Percentiles rank a stretch among this genome's conserved stretches.
Conservation (phyloP, 108 stramenopile genomes). For the Cylindrotheca closterium region DNA sequence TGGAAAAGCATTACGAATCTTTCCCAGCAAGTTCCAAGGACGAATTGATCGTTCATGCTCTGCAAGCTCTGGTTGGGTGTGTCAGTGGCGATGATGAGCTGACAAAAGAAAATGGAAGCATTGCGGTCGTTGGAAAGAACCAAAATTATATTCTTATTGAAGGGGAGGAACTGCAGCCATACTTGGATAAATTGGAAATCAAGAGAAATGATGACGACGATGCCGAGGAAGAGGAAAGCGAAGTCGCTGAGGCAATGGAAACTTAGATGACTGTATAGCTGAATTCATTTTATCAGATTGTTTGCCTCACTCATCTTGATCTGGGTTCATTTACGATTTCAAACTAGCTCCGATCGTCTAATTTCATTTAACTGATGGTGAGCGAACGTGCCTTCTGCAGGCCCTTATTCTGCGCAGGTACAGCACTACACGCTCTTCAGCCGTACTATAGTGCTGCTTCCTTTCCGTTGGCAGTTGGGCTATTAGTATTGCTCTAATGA, state of each 20-base stretch:
- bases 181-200: conserved; percentile 82
- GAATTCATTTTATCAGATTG: too few relatives aligned
- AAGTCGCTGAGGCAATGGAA: conserved; percentile 44
- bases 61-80: conserved; percentile 93
- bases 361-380: too few relatives aligned
- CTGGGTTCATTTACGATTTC: too few relatives aligned
- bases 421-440: too few relatives aligned
- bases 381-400: too few relatives aligned
- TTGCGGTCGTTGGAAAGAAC: conserved; percentile 81
- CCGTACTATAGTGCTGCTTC: too few relatives aligned
- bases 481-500: too few relatives aligned
- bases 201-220: conserved; percentile 67
- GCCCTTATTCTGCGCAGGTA: too few relatives aligned
- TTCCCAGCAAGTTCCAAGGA: conserved; percentile 63
- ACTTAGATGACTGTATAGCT: too few relatives aligned
- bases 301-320: too few relatives aligned
- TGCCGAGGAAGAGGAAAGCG: conserved; percentile 54
- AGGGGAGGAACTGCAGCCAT: conserved; percentile 80
- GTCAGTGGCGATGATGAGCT: conserved; percentile 90
- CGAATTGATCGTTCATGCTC: conserved; percentile 94
- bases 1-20: conserved; percentile 90
- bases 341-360: too few relatives aligned
- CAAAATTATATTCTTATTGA: conserved; percentile 74
- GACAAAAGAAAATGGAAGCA: conserved; percentile 82
- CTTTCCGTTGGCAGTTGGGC: too few relatives aligned